Percentiles rank a stretch among this genome's conserved stretches.
phyloP scores from a whole-genome alignment of 495 filamentous ascomycete genomes.

The Daldinia childiae region DNA sequence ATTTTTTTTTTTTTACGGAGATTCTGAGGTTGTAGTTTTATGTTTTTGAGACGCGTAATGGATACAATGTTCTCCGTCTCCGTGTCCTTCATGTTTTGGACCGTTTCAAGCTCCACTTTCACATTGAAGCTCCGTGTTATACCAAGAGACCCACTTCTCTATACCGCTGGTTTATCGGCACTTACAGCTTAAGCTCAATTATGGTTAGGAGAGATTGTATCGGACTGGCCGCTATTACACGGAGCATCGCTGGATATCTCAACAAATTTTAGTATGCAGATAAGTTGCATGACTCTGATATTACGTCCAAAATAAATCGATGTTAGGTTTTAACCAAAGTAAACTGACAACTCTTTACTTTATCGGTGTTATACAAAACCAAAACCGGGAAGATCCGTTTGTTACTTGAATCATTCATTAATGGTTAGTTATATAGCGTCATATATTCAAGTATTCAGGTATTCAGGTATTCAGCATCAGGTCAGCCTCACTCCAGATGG shows the following conservation, averaged over 20 bases:
- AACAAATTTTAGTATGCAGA: not conserved
- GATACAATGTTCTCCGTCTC: constrained; percentile 33
- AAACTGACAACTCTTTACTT: not conserved
- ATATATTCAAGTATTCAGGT: too few relatives aligned
- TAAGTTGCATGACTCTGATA: not conserved
- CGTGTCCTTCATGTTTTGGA: constrained; percentile 42
- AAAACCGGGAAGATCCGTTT: not conserved
- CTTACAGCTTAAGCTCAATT: constrained; percentile 11
- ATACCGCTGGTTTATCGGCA: constrained; percentile 16
- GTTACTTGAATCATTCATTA: not conserved
- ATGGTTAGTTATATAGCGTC: too few relatives aligned
- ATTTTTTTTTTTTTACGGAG: constrained; percentile 16
- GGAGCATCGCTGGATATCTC: constrained; percentile 1
- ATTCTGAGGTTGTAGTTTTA: constrained; percentile 19
- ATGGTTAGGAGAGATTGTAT: not conserved
- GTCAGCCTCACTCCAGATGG: constrained; percentile 35
- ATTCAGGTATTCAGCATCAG: constrained; percentile 23
- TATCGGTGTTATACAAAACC: not conserved
- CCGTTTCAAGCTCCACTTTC: constrained; percentile 40
- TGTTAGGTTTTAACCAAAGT: too few relatives aligned
- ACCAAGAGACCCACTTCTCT: constrained; percentile 22
- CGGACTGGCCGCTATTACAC: constrained; percentile 1
- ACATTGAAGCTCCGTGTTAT: constrained; percentile 13
- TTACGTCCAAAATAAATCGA: not conserved
- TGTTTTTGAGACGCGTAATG: constrained; percentile 32